Evolutionary conservation across 768 basidiomycete species (phyloP).

Genomic region (Podaxis sp.): DNA sequence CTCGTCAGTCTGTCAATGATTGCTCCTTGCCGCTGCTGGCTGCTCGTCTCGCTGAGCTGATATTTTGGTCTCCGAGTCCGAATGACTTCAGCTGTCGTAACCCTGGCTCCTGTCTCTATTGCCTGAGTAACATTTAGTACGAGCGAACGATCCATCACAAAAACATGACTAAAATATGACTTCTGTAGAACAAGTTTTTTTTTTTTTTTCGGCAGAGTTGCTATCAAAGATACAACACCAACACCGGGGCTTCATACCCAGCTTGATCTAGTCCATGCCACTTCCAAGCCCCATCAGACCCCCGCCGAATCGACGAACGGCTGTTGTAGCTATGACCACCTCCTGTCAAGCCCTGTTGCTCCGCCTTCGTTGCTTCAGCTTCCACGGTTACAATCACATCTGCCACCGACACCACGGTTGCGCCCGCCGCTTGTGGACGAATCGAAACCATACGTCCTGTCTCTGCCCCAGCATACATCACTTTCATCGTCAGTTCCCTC

Average conservation of each 20-base stretch:
- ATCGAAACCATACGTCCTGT: neutral
- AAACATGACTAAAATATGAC: too few relatives aligned
- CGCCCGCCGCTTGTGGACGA: neutral
- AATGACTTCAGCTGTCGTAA: too few relatives aligned
- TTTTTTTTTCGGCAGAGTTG: neutral
- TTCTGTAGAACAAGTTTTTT: too few relatives aligned
- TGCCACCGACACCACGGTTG: neutral
- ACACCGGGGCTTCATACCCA: neutral
- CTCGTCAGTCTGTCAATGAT: too few relatives aligned
- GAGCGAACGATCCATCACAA: too few relatives aligned
- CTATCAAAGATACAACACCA: constrained; percentile 6
- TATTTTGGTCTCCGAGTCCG: too few relatives aligned
- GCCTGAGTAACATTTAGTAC: too few relatives aligned
- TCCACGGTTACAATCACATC: constrained; percentile 8
- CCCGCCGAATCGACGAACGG: neutral
- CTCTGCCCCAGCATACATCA: neutral
- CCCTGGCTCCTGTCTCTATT: too few relatives aligned
- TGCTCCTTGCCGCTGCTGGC: too few relatives aligned
- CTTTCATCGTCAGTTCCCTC: neutral
- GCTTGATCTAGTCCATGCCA: constrained; percentile 4
- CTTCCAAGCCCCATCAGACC: constrained; percentile 4
- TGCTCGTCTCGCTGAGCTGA: too few relatives aligned
- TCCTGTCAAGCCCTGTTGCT: neutral
- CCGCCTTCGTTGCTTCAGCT: neutral
- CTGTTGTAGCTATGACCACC: neutral